Percentiles rank a stretch among this genome's conserved stretches.
Evolutionary conservation across 192 early-diverging fungal genomes (phyloP).

Genomic region (Allomyces macrogynus): DNA sequence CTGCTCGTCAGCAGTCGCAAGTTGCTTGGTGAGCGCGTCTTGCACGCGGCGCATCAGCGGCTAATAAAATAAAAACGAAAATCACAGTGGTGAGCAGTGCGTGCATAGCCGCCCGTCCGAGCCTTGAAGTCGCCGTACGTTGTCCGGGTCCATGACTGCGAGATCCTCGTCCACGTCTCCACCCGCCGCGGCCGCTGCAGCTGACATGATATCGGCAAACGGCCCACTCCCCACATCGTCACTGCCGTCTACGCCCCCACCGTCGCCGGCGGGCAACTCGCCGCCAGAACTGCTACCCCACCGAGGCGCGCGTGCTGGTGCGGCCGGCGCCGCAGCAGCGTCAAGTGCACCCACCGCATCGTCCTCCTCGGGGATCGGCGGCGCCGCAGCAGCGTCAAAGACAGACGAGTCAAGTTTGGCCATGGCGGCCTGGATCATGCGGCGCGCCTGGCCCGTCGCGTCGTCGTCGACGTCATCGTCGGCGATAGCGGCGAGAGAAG

Average conservation of each 20-base stretch:
- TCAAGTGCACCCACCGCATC: not conserved
- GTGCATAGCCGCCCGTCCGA: too few relatives aligned
- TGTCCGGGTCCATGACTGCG: not conserved
- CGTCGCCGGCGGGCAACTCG: not conserved
- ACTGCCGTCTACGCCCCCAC: not conserved
- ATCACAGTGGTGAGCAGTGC: too few relatives aligned
- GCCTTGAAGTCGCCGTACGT: too few relatives aligned
- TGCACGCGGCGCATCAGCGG: constrained; percentile 37
- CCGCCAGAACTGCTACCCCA: not conserved
- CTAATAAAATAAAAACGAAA: constrained; percentile 10
- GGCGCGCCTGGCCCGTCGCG: too few relatives aligned
- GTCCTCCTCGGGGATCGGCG: too few relatives aligned
- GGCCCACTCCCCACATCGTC: not conserved
- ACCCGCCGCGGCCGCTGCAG: too few relatives aligned
- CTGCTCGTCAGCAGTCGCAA: constrained; percentile 17
- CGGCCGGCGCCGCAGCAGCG: not conserved
- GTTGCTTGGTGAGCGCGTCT: constrained; percentile 27
- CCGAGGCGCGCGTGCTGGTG: not conserved
- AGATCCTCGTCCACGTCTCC: not conserved
- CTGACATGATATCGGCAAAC: not conserved
- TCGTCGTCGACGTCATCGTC: too few relatives aligned
- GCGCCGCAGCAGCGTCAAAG: too few relatives aligned
- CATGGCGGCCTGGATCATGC: too few relatives aligned
- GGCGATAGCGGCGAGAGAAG: too few relatives aligned
- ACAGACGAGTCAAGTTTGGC: too few relatives aligned